phyloP scores from a whole-genome alignment of 768 basidiomycete species.

The Mycena olivaceomarginata region DNA sequence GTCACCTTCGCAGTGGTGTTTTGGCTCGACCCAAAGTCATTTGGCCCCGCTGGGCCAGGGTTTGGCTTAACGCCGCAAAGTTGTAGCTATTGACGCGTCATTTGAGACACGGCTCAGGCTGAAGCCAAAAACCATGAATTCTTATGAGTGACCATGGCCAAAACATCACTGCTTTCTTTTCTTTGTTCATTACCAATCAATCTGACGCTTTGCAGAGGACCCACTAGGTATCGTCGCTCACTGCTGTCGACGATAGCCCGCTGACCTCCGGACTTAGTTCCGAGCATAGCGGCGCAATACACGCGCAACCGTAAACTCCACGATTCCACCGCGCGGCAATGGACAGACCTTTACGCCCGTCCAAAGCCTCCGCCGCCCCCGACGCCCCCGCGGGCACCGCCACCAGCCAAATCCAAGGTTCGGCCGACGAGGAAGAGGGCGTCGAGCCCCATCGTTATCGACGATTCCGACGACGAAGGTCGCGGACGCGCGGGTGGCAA shows the following conservation, averaged over 20 bases:
- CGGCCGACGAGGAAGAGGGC: conserved; percentile 45
- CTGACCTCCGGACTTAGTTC: conserved; percentile 64
- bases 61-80: too few species aligned
- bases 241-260: conserved; percentile 8
- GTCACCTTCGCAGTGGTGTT: background rate
- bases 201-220: conserved; percentile 68
- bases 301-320: conserved; percentile 79
- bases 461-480: conserved; percentile 55
- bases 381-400: conserved; percentile 46
- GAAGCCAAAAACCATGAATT: too few species aligned
- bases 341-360: conserved; percentile 85
- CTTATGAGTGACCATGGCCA: too few species aligned
- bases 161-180: background rate
- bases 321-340: conserved; percentile 85
- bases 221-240: conserved; percentile 73
- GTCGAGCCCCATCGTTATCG: conserved; percentile 51
- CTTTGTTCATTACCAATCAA: background rate
- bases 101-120: too few species aligned
- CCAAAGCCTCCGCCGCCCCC: conserved; percentile 61
- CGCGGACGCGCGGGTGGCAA: conserved; percentile 45
- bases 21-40: too few species aligned
- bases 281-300: conserved; percentile 84
- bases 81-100: too few species aligned
- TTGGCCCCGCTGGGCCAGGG: too few species aligned
- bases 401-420: conserved; percentile 60